A percentile compares a stretch with the other conserved stretches of the same genome.
phyloP scores from a whole-genome alignment of 208 protist species.

The Trypanosoma melophagium region DNA sequence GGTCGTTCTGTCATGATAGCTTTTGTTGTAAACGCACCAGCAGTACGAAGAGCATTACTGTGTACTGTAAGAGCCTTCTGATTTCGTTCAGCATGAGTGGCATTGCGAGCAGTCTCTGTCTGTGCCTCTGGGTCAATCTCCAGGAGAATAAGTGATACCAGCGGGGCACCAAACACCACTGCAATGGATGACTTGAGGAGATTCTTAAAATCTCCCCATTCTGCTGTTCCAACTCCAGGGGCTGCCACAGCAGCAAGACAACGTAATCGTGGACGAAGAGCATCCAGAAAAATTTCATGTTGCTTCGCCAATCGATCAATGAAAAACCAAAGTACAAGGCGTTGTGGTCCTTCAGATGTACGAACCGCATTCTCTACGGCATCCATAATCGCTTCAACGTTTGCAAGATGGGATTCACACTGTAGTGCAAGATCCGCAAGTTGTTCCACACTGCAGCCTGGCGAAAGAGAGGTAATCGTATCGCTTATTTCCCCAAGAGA shows the following conservation, averaged over 20 bases:
- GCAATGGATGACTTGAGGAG: constrained; percentile 74
- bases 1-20: constrained; percentile 52
- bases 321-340: constrained; percentile 82
- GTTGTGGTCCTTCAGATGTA: constrained; percentile 43
- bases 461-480: constrained; percentile 62
- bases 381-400: constrained; percentile 68
- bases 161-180: constrained; percentile 72
- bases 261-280: constrained; percentile 65
- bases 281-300: constrained; percentile 73
- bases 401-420: constrained; percentile 68
- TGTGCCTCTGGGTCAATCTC: constrained; percentile 52
- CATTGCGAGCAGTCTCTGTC: constrained; percentile 12
- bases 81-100: constrained; percentile 6
- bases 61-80: constrained; percentile 52
- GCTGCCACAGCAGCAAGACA: constrained; percentile 49
- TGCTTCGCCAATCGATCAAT: constrained; percentile 85
- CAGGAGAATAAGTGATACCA: constrained; percentile 73
- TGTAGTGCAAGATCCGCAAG: constrained; percentile 51
- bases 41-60: constrained; percentile 56
- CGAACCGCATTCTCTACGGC: constrained; percentile 71
- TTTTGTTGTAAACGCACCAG: constrained; percentile 76
- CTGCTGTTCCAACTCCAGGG: constrained; percentile 27
- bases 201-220: constrained; percentile 67
- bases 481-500: constrained; percentile 72
- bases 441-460: constrained; percentile 44